Conservation (phyloP, 2,329 filamentous ascomycete genomes). For the Xylaria digitata region DNA sequence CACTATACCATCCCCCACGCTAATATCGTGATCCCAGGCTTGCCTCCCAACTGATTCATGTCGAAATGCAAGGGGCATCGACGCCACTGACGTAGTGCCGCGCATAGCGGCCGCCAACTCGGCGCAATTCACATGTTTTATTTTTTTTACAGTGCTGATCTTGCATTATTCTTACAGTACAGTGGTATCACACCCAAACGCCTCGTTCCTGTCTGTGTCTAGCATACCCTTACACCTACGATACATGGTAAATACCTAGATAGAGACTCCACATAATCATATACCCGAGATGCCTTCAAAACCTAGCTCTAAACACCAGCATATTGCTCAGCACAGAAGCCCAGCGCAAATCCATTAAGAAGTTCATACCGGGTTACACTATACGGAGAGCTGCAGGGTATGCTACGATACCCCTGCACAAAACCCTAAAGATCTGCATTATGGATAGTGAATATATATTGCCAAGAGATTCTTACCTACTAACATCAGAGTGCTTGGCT, state of each 20-base stretch:
- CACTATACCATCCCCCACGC: slow-evolving; percentile 1
- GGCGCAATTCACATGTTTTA: neutral
- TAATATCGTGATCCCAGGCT: neutral
- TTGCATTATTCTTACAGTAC: neutral
- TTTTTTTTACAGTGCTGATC: neutral
- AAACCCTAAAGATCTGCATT: slow-evolving; percentile 4
- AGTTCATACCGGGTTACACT: too few relatives aligned
- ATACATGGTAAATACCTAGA: too few relatives aligned
- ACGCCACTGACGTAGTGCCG: slow-evolving; percentile 27
- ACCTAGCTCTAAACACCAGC: too few relatives aligned
- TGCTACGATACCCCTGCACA: neutral
- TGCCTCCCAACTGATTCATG: neutral
- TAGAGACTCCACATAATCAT: too few relatives aligned
- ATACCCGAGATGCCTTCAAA: too few relatives aligned
- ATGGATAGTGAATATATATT: neutral
- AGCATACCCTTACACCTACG: too few relatives aligned
- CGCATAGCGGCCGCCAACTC: slow-evolving; percentile 8
- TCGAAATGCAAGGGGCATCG: slow-evolving; percentile 18
- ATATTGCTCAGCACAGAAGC: too few relatives aligned
- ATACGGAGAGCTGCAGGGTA: too few relatives aligned
- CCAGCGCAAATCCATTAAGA: too few relatives aligned
- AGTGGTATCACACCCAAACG: neutral
- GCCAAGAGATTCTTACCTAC: too few relatives aligned
- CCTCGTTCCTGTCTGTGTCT: too few relatives aligned
- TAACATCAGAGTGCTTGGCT: too few relatives aligned